Conservation (phyloP, 805 yeast species). For the Ogataea glucozyma region DNA sequence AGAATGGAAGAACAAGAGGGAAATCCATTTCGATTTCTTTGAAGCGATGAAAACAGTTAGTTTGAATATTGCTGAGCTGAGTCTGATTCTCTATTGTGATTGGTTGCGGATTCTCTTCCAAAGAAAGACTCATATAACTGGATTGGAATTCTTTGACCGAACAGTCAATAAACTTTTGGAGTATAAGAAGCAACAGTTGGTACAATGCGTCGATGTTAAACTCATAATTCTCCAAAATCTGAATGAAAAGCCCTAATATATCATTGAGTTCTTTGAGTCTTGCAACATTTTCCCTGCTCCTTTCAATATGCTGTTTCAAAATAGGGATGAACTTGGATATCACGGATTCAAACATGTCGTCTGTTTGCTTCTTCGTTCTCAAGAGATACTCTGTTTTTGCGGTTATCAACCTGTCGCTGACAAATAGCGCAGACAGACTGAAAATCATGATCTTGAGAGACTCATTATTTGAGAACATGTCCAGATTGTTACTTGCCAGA, state of each 20-base stretch:
- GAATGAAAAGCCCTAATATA: slow-evolving; percentile 67
- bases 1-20: slow-evolving; percentile 78
- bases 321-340: slow-evolving; percentile 60
- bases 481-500: slow-evolving; percentile 31
- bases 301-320: slow-evolving; percentile 47
- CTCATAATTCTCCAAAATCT: slow-evolving; percentile 73
- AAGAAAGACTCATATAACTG: slow-evolving; percentile 62
- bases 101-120: slow-evolving; percentile 88
- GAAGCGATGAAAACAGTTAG: slow-evolving; percentile 38
- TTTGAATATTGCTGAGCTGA: slow-evolving; percentile 61
- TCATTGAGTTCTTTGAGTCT: slow-evolving; percentile 58
- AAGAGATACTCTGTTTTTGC: slow-evolving; percentile 63
- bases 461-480: slow-evolving; percentile 38
- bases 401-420: slow-evolving; percentile 70
- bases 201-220: slow-evolving; percentile 62
- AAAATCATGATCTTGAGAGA: slow-evolving; percentile 57
- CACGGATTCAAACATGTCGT: slow-evolving; percentile 76
- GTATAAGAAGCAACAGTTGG: slow-evolving; percentile 56
- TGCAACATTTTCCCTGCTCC: slow-evolving; percentile 41
- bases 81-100: slow-evolving; percentile 61
- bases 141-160: slow-evolving; percentile 54
- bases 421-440: slow-evolving; percentile 72
- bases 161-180: slow-evolving; percentile 60
- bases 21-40: slow-evolving; percentile 36
- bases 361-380: slow-evolving; percentile 59